Percentiles rank a stretch among this genome's conserved stretches.
phyloP scores from a whole-genome alignment of 2,329 filamentous ascomycete species.

The Penicillium janthinellum region DNA sequence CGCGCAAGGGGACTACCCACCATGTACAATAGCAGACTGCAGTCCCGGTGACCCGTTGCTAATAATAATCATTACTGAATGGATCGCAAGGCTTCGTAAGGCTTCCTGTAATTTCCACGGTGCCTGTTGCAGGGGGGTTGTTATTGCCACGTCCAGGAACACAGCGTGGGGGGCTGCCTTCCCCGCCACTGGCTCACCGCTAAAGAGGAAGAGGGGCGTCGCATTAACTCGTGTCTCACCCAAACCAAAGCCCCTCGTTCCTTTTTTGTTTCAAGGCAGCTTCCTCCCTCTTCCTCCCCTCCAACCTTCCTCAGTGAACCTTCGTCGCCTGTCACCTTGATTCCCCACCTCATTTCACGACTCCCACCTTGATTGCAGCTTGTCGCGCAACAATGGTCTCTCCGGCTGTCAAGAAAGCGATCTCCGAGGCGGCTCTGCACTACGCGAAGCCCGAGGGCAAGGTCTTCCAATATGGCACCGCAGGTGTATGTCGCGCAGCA shows the following conservation, averaged over 20 bases:
- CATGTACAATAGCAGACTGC: conserved; percentile 17
- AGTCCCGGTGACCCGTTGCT: conserved; percentile 14
- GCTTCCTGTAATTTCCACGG: conserved; percentile 19
- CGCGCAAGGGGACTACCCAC: not conserved
- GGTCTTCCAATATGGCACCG: conserved; percentile 62
- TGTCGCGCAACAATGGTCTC: conserved; percentile 45
- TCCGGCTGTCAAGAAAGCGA: conserved; percentile 45
- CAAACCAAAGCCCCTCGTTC: conserved; percentile 22
- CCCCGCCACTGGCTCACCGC: conserved; percentile 28
- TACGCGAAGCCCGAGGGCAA: conserved; percentile 53
- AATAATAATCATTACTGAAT: conserved; percentile 16
- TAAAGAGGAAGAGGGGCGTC: conserved; percentile 20
- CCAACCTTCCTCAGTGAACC: not conserved
- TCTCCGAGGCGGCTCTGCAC: conserved; percentile 50
- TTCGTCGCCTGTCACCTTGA: conserved; percentile 4
- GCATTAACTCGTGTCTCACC: conserved; percentile 30
- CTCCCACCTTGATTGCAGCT: conserved; percentile 13
- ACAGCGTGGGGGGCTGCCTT: conserved; percentile 2
- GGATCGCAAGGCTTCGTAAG: conserved; percentile 1
- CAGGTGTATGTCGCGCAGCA: conserved; percentile 54
- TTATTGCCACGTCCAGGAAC: conserved; percentile 20
- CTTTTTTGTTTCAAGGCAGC: conserved; percentile 24
- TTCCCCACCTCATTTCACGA: not conserved
- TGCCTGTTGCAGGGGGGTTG: not conserved
- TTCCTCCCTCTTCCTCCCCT: conserved; percentile 8